Percentiles rank a stretch among this genome's conserved stretches.
phyloP scores from a whole-genome alignment of 2,329 filamentous ascomycete species.

The Xylariaceae sp. region DNA sequence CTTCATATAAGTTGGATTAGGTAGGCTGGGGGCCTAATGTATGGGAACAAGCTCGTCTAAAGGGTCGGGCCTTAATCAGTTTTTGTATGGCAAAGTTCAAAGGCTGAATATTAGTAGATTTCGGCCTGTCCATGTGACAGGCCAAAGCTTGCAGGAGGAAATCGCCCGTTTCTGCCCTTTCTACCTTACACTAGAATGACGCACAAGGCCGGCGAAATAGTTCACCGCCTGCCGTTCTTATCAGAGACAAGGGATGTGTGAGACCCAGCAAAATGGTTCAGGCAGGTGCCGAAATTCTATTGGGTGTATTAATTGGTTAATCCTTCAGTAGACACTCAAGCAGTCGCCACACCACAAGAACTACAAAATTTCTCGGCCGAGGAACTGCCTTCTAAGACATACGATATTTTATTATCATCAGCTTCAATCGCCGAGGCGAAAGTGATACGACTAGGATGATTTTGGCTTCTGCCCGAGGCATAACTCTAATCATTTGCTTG shows the following conservation, averaged over 20 bases:
- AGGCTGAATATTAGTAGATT: background rate
- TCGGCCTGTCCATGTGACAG: slow-evolving; percentile 29
- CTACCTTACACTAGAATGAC: slow-evolving; percentile 23
- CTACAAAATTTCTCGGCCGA: slow-evolving; percentile 2
- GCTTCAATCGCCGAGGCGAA: slow-evolving; percentile 5
- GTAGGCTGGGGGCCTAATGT: background rate
- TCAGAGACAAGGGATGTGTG: background rate
- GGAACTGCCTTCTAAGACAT: background rate
- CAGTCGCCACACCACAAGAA: background rate
- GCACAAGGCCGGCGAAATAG: slow-evolving; percentile 1
- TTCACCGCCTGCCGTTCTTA: slow-evolving; percentile 25
- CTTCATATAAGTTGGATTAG: slow-evolving; percentile 20
- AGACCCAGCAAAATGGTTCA: slow-evolving; percentile 19
- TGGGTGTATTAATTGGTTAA: slow-evolving; percentile 10
- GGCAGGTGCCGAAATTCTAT: background rate
- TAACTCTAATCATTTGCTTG: background rate
- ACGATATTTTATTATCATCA: too few relatives aligned
- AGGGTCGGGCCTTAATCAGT: background rate
- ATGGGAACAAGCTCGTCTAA: background rate
- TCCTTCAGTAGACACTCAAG: background rate
- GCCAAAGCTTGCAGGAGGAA: background rate
- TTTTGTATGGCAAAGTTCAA: slow-evolving; percentile 3
- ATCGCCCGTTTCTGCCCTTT: slow-evolving; percentile 23
- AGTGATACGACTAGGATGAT: background rate
- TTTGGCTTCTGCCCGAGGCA: slow-evolving; percentile 4